phyloP scores from a whole-genome alignment of 129 eudicot species.

The Ambrosia trifida region DNA sequence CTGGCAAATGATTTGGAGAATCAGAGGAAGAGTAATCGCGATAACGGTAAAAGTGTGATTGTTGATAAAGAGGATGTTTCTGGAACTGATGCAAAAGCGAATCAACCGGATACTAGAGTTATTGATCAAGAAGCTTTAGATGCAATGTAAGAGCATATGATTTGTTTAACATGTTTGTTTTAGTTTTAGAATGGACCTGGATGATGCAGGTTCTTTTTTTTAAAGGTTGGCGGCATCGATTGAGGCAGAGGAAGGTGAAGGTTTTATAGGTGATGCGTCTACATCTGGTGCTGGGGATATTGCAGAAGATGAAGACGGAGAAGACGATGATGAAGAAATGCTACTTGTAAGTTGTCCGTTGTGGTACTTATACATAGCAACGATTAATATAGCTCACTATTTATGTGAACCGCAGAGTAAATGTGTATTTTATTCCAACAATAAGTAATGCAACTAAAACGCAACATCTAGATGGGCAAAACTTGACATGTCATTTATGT shows the following conservation, averaged over 20 bases:
- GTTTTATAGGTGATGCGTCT: constrained; percentile 53
- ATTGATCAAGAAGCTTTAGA: constrained; percentile 66
- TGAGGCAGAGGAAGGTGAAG: constrained; percentile 67
- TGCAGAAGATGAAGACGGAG: constrained; percentile 55
- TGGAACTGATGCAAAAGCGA: constrained; percentile 17
- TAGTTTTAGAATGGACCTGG: not conserved
- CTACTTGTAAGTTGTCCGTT: constrained; percentile 69
- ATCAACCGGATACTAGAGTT: constrained; percentile 17
- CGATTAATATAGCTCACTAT: not conserved
- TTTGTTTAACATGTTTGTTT: not conserved
- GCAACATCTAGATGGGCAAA: constrained; percentile 6
- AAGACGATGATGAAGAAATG: constrained; percentile 80
- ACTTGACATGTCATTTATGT: not conserved
- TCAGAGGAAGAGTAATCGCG: constrained; percentile 55
- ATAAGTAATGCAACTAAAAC: not conserved
- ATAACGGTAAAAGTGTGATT: constrained; percentile 59
- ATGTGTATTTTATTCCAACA: not conserved
- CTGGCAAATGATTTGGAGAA: constrained; percentile 65
- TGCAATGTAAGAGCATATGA: constrained; percentile 54
- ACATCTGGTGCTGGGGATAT: constrained; percentile 52
- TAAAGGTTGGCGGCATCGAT: constrained; percentile 90
- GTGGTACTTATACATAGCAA: not conserved
- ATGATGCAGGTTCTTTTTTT: constrained; percentile 1
- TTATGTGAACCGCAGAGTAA: not conserved
- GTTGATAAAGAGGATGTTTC: constrained; percentile 27